Base-by-base conservation (phyloP, 2,329 filamentous ascomycete genomes). In the Aplosporella prunicola region DNA sequence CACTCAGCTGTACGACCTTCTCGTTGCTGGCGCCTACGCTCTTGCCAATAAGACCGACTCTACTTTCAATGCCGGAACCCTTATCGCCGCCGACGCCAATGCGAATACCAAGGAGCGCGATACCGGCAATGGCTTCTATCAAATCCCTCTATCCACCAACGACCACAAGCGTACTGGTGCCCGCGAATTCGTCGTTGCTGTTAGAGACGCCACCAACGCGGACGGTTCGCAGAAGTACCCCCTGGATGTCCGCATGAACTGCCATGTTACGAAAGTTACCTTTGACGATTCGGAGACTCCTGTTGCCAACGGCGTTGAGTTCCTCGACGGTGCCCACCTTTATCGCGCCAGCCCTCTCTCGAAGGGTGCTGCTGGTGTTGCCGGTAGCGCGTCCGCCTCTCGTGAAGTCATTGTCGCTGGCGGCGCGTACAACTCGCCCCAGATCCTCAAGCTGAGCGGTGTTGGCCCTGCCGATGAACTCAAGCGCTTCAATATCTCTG, bases 371-470 rank as follows among this genome's bases (percentile, higher is more conserved):
- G 35, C 39, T n/a, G 66, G 67, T 26, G 56, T 45, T 8, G 47
- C 58, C 7, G 66, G 66, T 13, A 56, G 53, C 27, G 65, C 60
- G 25, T 51, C 48, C 8, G 66, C 67, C 2, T 59, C 53, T n/a
- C 55, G 55, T 17, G 67, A 69, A 46, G 60, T 69, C 23, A 66
- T 69, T 43, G 42, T 69, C 25, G 55, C 63, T 7, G 67, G 52
- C 4, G 75, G 75, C 7, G 68, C 73, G 1, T 80, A 73, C 56
- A 76, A 80, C 57, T 70, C 71, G 2, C 76, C 76, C 5, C 77
- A 82, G 53, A 57, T 82, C 3, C 69, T 82, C 9, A 74, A 78
- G 58, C 67, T 80, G 2, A 73, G 66, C 35, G 78, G 78, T n/a
- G 67, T 82, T 22, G 78, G 78, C 0, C 74, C 75, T 0, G 49